phyloP scores from a whole-genome alignment of 2,329 filamentous ascomycete genomes.

The Verticillium nonalfalfae region DNA sequence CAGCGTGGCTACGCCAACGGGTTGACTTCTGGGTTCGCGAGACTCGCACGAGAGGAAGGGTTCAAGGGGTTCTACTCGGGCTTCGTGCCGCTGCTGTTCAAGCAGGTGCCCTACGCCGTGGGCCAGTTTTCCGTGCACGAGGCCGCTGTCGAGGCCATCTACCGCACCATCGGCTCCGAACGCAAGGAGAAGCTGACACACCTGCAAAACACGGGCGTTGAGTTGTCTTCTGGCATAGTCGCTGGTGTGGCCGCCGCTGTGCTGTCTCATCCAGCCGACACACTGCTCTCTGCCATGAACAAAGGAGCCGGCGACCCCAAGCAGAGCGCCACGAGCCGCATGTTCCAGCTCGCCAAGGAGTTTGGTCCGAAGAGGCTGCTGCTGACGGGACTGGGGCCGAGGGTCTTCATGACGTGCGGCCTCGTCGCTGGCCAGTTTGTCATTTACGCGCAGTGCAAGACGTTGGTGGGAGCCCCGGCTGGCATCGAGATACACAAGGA shows the following conservation, averaged over 20 bases:
- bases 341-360: slow-evolving; percentile 44
- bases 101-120: slow-evolving; percentile 90
- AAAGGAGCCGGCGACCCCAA: slow-evolving; percentile 43
- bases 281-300: slow-evolving; percentile 48
- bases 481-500: slow-evolving; percentile 49
- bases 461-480: slow-evolving; percentile 42
- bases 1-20: slow-evolving; percentile 72
- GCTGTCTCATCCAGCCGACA: slow-evolving; percentile 83
- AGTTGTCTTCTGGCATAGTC: slow-evolving; percentile 78
- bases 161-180: slow-evolving; percentile 57
- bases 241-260: slow-evolving; percentile 85
- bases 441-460: slow-evolving; percentile 49
- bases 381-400: slow-evolving; percentile 40
- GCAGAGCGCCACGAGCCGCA: slow-evolving; percentile 41
- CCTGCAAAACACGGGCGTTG: slow-evolving; percentile 72
- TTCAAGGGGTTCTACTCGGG: slow-evolving; percentile 83
- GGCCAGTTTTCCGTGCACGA: slow-evolving; percentile 94
- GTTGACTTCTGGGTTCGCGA: slow-evolving; percentile 64
- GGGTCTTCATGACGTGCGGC: slow-evolving; percentile 47
- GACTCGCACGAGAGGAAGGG: slow-evolving; percentile 71
- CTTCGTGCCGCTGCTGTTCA: slow-evolving; percentile 80
- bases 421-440: slow-evolving; percentile 48
- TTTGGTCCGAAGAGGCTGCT: slow-evolving; percentile 43
- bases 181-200: slow-evolving; percentile 62
- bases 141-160: slow-evolving; percentile 75